These are phyloP conservation scores for Suhomyces xylopsoci DNA, from an alignment of 805 yeast genomes.

Conservation along the genomic window DNA sequence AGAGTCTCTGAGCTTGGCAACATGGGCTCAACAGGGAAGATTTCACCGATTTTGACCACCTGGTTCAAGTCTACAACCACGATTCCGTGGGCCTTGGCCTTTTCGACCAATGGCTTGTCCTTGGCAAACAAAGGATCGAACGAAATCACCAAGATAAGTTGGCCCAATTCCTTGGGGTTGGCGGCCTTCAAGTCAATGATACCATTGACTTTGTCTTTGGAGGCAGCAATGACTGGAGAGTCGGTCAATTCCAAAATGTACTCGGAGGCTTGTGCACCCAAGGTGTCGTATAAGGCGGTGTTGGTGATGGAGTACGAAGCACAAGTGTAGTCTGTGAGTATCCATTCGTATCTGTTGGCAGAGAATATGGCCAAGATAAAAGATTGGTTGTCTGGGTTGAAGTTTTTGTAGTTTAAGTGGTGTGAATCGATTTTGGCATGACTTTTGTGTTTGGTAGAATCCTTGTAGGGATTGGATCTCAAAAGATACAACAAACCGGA, in stretches of 20 bases:
- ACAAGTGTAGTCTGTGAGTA: slow-evolving; percentile 35
- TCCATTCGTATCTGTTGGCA: slow-evolving; percentile 38
- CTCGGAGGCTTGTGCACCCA: slow-evolving; percentile 33
- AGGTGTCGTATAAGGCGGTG: slow-evolving; percentile 41
- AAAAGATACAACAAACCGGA: slow-evolving; percentile 23
- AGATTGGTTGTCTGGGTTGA: slow-evolving; percentile 20
- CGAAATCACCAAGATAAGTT: slow-evolving; percentile 52
- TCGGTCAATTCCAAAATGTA: slow-evolving; percentile 33
- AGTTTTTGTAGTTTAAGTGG: slow-evolving; percentile 6
- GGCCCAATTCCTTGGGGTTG: slow-evolving; percentile 28
- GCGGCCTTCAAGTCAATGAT: slow-evolving; percentile 44
- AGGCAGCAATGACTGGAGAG: slow-evolving; percentile 48
- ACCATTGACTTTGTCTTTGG: slow-evolving; percentile 49
- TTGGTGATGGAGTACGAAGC: slow-evolving; percentile 30
- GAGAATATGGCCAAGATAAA: slow-evolving; percentile 34
- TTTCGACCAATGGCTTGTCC: slow-evolving; percentile 57
- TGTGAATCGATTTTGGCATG: slow-evolving; percentile 23
- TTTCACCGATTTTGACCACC: slow-evolving; percentile 18
- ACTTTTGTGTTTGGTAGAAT: slow-evolving; percentile 11
- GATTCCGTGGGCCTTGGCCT: slow-evolving; percentile 14
- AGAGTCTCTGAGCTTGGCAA: slow-evolving; percentile 15
- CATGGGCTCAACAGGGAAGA: slow-evolving; percentile 17
- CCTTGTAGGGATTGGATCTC: slow-evolving; percentile 18
- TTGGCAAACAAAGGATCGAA: slow-evolving; percentile 48
- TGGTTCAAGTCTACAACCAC: slow-evolving; percentile 21